phyloP scores from a whole-genome alignment of 805 yeast genomes.

The Ogataea saltuana region DNA sequence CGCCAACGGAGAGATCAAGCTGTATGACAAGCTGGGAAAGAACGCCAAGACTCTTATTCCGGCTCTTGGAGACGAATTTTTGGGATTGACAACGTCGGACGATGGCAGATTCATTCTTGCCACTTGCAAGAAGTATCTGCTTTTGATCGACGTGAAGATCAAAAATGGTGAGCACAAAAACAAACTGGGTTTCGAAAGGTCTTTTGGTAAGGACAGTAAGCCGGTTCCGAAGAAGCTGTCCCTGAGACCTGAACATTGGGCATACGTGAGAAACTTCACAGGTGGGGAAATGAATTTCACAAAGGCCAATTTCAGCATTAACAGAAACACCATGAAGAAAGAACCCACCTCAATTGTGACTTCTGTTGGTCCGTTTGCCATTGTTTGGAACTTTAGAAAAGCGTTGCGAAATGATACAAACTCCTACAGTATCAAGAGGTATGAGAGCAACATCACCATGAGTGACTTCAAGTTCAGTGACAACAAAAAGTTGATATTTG shows the following conservation, averaged over 20 bases:
- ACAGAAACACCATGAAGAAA: slow-evolving; percentile 56
- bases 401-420: slow-evolving; percentile 51
- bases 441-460: slow-evolving; percentile 62
- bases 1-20: slow-evolving; percentile 69
- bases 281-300: slow-evolving; percentile 58
- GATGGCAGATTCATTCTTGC: slow-evolving; percentile 84
- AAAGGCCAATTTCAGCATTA: slow-evolving; percentile 75
- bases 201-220: slow-evolving; percentile 63
- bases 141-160: slow-evolving; percentile 67
- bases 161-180: slow-evolving; percentile 63
- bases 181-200: slow-evolving; percentile 59
- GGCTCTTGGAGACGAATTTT: slow-evolving; percentile 74
- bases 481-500: slow-evolving; percentile 67
- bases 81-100: slow-evolving; percentile 67
- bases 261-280: slow-evolving; percentile 55
- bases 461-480: slow-evolving; percentile 79
- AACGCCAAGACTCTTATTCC: slow-evolving; percentile 80
- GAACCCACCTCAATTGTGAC: slow-evolving; percentile 63
- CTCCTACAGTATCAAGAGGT: slow-evolving; percentile 65
- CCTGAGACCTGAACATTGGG: slow-evolving; percentile 70
- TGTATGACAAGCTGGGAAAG: slow-evolving; percentile 71
- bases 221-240: slow-evolving; percentile 71
- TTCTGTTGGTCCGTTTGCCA: slow-evolving; percentile 78
- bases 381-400: slow-evolving; percentile 74
- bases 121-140: slow-evolving; percentile 70